These are phyloP conservation scores for Amanita exitialis DNA, from an alignment of 768 basidiomycete species.

Conservation along the genomic window DNA sequence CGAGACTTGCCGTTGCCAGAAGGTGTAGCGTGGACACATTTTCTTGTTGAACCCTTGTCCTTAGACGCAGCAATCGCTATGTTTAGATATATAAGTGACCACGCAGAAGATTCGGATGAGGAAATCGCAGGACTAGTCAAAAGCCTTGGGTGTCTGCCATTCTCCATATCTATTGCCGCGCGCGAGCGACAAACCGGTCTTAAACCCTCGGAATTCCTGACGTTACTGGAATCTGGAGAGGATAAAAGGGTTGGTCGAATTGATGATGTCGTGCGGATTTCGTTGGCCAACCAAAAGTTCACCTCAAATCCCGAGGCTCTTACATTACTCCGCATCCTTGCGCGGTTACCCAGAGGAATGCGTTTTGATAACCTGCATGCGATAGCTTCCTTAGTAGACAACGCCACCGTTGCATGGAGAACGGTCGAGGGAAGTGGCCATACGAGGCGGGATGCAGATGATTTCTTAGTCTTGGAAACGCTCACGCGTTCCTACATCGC, in stretches of 20 bases:
- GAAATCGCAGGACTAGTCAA: neutral
- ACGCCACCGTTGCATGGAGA: neutral
- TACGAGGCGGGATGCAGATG: neutral
- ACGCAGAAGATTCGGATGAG: neutral
- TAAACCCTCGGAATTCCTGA: neutral
- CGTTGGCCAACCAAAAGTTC: neutral
- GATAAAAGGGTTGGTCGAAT: neutral
- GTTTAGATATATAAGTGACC: neutral
- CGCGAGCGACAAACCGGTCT: neutral
- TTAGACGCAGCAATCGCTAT: neutral
- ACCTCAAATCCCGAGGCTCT: neutral
- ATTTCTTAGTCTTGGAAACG: neutral
- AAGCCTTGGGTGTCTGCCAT: neutral
- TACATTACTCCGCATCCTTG: neutral
- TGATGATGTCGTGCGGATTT: neutral
- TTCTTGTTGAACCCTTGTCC: neutral
- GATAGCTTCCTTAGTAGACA: neutral
- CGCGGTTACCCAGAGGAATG: neutral
- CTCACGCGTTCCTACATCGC: neutral
- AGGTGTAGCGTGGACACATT: neutral
- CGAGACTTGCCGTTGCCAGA: neutral
- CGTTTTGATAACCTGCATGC: neutral
- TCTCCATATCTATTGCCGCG: neutral
- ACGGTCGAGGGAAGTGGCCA: neutral
- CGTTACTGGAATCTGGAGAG: neutral